Evolutionary conservation across 2,329 filamentous ascomycete genomes (phyloP).

Genomic region (Cytospora leucostoma): DNA sequence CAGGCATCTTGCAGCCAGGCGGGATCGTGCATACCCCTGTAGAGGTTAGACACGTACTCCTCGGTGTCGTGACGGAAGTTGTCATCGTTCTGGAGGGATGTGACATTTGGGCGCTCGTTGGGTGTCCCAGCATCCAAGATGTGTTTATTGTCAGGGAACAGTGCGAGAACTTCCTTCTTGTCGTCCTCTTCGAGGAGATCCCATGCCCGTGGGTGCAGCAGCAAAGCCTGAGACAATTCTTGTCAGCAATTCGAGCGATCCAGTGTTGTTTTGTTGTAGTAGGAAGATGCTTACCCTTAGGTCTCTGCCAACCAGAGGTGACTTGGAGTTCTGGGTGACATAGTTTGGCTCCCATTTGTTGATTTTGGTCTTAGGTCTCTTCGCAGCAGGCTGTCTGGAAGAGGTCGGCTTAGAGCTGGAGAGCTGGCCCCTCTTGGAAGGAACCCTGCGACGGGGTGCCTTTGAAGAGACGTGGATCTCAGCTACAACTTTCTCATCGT

Average conservation of each 20-base stretch:
- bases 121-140: slow-evolving; percentile 37
- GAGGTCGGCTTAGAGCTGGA: background rate
- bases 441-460: slow-evolving; percentile 8
- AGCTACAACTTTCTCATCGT: background rate
- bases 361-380: slow-evolving; percentile 32
- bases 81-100: slow-evolving; percentile 43
- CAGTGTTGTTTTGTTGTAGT: background rate
- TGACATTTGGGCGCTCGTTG: slow-evolving; percentile 39
- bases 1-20: slow-evolving; percentile 56
- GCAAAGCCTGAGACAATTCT: slow-evolving; percentile 35
- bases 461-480: slow-evolving; percentile 4
- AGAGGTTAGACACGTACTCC: slow-evolving; percentile 47
- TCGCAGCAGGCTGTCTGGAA: slow-evolving; percentile 25
- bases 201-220: slow-evolving; percentile 43
- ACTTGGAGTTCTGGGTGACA: slow-evolving; percentile 40
- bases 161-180: slow-evolving; percentile 37
- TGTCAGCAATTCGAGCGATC: slow-evolving; percentile 16
- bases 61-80: slow-evolving; percentile 47
- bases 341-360: slow-evolving; percentile 35
- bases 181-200: slow-evolving; percentile 39
- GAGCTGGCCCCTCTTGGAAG: slow-evolving; percentile 14
- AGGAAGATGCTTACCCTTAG: slow-evolving; percentile 36
- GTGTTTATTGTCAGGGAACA: slow-evolving; percentile 40
- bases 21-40: slow-evolving; percentile 51
- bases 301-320: slow-evolving; percentile 39